Percentiles rank a stretch among this genome's conserved stretches.
Conservation (phyloP, 768 basidiomycete genomes). For the Pulveroboletus sp. region DNA sequence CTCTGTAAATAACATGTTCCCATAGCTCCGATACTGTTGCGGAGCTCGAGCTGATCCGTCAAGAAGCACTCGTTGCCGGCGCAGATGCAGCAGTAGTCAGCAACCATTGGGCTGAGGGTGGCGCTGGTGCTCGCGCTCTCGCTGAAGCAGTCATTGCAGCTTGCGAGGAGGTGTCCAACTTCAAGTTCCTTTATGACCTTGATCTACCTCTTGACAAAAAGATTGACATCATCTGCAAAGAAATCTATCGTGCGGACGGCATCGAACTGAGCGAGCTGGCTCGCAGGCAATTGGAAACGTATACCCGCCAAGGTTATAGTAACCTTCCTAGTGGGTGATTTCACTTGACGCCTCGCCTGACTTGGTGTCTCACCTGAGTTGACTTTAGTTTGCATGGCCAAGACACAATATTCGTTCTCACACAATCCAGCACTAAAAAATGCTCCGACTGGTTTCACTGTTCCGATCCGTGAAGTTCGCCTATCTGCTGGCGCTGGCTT, state of each 20-base stretch:
- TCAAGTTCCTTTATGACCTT: slow-evolving; percentile 92
- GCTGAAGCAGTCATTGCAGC: slow-evolving; percentile 88
- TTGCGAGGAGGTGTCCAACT: slow-evolving; percentile 77
- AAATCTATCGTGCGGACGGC: slow-evolving; percentile 92
- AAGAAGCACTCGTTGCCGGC: slow-evolving; percentile 75
- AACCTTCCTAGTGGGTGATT: slow-evolving; percentile 64
- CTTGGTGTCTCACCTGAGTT: slow-evolving; percentile 4
- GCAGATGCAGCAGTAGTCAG: slow-evolving; percentile 94
- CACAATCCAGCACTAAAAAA: slow-evolving; percentile 90
- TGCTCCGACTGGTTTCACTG: slow-evolving; percentile 86
- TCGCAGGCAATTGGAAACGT: slow-evolving; percentile 79
- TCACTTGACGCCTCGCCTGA: background rate
- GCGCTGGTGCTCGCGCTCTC: slow-evolving; percentile 81
- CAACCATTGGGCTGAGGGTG: slow-evolving; percentile 98
- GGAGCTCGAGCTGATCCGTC: slow-evolving; percentile 80
- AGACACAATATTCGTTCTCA: slow-evolving; percentile 97
- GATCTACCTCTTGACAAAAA: slow-evolving; percentile 81
- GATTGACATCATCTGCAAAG: slow-evolving; percentile 80
- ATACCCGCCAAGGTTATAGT: slow-evolving; percentile 84
- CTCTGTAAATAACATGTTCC: background rate
- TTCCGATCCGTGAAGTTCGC: slow-evolving; percentile 85
- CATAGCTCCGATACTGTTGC: slow-evolving; percentile 82
- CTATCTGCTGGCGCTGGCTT: slow-evolving; percentile 93
- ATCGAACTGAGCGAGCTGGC: slow-evolving; percentile 85
- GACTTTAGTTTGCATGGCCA: slow-evolving; percentile 84